A percentile compares a stretch with the other conserved stretches of the same genome.
phyloP scores from a whole-genome alignment of 768 basidiomycete genomes.

The Mycena rebaudengoi region DNA sequence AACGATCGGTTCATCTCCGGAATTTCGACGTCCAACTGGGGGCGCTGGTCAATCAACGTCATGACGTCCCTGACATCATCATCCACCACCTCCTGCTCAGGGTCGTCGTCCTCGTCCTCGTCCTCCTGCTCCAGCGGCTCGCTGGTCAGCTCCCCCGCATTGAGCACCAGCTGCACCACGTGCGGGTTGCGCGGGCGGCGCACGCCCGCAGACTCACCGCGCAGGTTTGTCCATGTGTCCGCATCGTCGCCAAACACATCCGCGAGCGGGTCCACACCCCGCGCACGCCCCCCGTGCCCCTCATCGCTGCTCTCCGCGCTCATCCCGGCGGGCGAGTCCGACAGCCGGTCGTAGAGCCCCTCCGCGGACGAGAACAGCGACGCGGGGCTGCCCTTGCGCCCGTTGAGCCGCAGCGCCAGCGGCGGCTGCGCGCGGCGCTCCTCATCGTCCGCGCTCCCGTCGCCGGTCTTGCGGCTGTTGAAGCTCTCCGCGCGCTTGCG shows the following conservation, averaged over 20 bases:
- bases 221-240: conserved; percentile 69
- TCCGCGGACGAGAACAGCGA: conserved; percentile 31
- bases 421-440: conserved; percentile 6
- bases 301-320: conserved; percentile 37
- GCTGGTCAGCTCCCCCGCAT: conserved; percentile 47
- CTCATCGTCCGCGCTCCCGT: neutral
- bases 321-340: conserved; percentile 33
- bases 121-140: conserved; percentile 48
- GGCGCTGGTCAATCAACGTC: conserved; percentile 41
- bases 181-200: conserved; percentile 51
- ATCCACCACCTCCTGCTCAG: conserved; percentile 18
- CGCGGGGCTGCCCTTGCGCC: neutral
- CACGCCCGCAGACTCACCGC: conserved; percentile 36
- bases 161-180: conserved; percentile 61
- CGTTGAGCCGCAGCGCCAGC: conserved; percentile 27
- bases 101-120: conserved; percentile 45
- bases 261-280: conserved; percentile 58
- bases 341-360: conserved; percentile 46
- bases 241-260: conserved; percentile 75
- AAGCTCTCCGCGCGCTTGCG: conserved; percentile 64
- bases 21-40: conserved; percentile 40
- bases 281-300: conserved; percentile 42
- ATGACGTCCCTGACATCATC: conserved; percentile 29
- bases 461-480: conserved; percentile 29
- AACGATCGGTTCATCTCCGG: conserved; percentile 43